Evolutionary conservation across 2,329 filamentous ascomycete species (phyloP).

Genomic region (Sporothrix variecibatus): DNA sequence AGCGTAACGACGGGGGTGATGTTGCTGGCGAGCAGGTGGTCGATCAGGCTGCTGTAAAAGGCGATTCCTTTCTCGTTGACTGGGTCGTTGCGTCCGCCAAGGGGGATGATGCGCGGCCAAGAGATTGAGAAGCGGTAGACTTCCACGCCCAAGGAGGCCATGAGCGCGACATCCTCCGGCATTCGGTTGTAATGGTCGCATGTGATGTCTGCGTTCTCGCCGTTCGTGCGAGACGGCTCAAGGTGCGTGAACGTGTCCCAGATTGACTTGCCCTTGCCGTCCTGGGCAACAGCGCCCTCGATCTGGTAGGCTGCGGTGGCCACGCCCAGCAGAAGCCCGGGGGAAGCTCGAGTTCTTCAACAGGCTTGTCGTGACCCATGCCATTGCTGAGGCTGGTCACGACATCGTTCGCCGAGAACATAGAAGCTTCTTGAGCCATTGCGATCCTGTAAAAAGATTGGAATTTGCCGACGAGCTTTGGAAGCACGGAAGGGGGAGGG

Average conservation of each 20-base stretch:
- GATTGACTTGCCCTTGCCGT: constrained; percentile 78
- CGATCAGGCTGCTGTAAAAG: constrained; percentile 76
- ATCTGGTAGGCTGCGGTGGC: constrained; percentile 84
- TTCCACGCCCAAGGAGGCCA: constrained; percentile 71
- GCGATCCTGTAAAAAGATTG: not conserved
- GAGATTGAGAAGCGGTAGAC: constrained; percentile 83
- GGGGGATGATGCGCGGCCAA: constrained; percentile 80
- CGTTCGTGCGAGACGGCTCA: constrained; percentile 78
- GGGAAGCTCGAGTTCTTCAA: not conserved
- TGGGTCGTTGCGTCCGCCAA: constrained; percentile 78
- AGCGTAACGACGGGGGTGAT: constrained; percentile 80
- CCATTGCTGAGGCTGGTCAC: not conserved
- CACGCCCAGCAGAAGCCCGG: constrained; percentile 60
- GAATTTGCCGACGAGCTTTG: not conserved
- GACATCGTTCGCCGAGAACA: not conserved
- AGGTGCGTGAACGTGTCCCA: constrained; percentile 84
- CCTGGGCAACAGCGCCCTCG: constrained; percentile 72
- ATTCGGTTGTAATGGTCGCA: constrained; percentile 86
- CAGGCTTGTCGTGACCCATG: not conserved
- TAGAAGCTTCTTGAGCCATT: not conserved
- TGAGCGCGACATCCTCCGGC: constrained; percentile 71
- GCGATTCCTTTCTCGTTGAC: constrained; percentile 75
- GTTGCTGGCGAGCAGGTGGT: constrained; percentile 71
- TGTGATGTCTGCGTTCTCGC: constrained; percentile 70
- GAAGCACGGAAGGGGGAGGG: not conserved